These are phyloP conservation scores for Triadica sebifera DNA, from an alignment of 345 rosid species.

Conservation along the genomic window DNA sequence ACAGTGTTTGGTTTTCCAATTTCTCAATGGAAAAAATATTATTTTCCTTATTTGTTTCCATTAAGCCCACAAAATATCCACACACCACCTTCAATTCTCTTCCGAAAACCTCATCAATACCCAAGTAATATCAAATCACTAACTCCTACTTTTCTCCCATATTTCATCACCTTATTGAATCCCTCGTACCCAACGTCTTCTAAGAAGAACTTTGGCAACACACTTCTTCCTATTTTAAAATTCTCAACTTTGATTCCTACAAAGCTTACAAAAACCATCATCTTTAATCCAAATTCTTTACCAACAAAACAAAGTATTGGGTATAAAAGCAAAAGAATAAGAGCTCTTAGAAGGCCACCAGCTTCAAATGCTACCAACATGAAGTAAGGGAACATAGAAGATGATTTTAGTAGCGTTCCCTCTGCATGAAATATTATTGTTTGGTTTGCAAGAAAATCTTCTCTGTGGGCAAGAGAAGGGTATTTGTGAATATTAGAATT, in stretches of 20 bases:
- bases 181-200: conserved; percentile 57
- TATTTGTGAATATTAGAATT: background rate
- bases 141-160: conserved; percentile 39
- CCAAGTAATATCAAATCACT: conserved; percentile 58
- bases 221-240: conserved; percentile 40
- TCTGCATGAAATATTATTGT: conserved; percentile 49
- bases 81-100: conserved; percentile 53
- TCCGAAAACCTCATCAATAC: conserved; percentile 55
- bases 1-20: conserved; percentile 22
- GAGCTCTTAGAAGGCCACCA: conserved; percentile 49
- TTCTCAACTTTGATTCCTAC: conserved; percentile 40
- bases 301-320: conserved; percentile 46
- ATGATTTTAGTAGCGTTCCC: conserved; percentile 46
- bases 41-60: conserved; percentile 47
- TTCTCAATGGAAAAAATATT: conserved; percentile 28
- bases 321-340: conserved; percentile 45
- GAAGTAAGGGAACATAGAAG: conserved; percentile 57
- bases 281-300: conserved; percentile 35
- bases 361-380: conserved; percentile 70
- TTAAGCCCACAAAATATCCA: conserved; percentile 62
- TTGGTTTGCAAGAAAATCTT: background rate
- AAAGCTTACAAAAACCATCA: conserved; percentile 53
- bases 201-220: conserved; percentile 58
- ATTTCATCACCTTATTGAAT: conserved; percentile 46
- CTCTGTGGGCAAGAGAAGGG: background rate